Evolutionary conservation across 345 rosid species (phyloP), one percentile per base, ranked within the genome.

Genomic region (Gossypium turneri): DNA sequence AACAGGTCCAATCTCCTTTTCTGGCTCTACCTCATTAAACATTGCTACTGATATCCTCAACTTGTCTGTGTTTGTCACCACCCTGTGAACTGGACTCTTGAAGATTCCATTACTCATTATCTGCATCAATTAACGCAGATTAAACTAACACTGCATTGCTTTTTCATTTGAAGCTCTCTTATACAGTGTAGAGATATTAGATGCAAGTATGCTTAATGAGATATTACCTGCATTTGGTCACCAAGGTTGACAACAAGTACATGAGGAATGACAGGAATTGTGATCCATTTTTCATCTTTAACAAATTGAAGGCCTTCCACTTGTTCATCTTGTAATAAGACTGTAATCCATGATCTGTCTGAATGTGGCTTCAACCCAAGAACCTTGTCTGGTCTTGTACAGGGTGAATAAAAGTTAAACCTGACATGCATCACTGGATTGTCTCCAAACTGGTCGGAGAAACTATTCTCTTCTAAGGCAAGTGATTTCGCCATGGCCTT

Each of bases 21-120:
- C 82, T 4, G 86, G 81, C 9, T 79, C 85, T 3, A 87, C 85
- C 70, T 75, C 73, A 20, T 74, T 80, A 73, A 89, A 84, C 12
- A 81, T 61, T 62, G 90, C 93, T 1, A 87, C 60, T 0, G 84
- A 82, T 11, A 80, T 78, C 79, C 89, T 85, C 81, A 85, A 70
- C 75, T 56, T 77, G 45, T 82, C 75, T 2, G 77, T 44, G 83
- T 87, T 84, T 0, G 87, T 84, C 81, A 84, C 81, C 73, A 82
- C 90, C 79, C 89, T 59, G 81, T 85, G 84, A 72, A 86, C 45
- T 0, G 84, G 62, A 75, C 89, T 85, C 78, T 83, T 87, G 85
- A 81, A 89, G 45, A 87, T 78, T 25, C 88, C 93, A 27, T 89
- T 87, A 71, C 84, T 87, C 88, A 84, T 84, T 72, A 89, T 85